These are phyloP conservation scores for Pterulicium gracile DNA, from an alignment of 1,284 basidiomycete genomes.

Conservation along the genomic window DNA sequence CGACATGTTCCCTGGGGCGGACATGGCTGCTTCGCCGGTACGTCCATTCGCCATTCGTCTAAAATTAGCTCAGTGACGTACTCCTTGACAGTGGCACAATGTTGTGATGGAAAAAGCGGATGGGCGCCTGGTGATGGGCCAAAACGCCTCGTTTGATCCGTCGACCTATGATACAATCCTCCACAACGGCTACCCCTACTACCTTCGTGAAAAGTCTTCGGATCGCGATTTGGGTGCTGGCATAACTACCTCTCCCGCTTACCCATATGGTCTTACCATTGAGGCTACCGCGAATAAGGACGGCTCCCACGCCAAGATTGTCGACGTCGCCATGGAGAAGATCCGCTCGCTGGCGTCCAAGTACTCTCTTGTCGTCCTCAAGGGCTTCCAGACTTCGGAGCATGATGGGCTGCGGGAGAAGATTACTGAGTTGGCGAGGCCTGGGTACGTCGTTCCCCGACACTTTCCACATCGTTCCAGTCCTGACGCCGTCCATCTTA, in stretches of 20 bases:
- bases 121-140: not conserved
- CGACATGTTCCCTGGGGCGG: not conserved
- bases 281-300: not conserved
- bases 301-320: not conserved
- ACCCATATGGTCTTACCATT: not conserved
- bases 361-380: constrained; percentile 1
- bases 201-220: not conserved
- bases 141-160: not conserved
- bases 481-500: too few species aligned
- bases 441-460: not conserved
- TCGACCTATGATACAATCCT: not conserved
- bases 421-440: not conserved
- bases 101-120: constrained; percentile 1
- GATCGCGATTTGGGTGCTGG: not conserved
- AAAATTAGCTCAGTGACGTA: not conserved
- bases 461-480: not conserved
- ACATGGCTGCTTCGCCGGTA: constrained; percentile 2
- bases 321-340: constrained; percentile 2
- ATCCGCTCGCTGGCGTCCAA: not conserved
- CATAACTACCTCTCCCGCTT: not conserved
- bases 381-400: not conserved
- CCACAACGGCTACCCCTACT: constrained; percentile 1
- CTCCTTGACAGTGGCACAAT: not conserved
- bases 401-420: not conserved
- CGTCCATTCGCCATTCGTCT: not conserved